Evolutionary conservation across 2,329 filamentous ascomycete genomes (phyloP), one percentile per base, ranked within the genome.

Genomic region (Neophaeococcomyces aloes): DNA sequence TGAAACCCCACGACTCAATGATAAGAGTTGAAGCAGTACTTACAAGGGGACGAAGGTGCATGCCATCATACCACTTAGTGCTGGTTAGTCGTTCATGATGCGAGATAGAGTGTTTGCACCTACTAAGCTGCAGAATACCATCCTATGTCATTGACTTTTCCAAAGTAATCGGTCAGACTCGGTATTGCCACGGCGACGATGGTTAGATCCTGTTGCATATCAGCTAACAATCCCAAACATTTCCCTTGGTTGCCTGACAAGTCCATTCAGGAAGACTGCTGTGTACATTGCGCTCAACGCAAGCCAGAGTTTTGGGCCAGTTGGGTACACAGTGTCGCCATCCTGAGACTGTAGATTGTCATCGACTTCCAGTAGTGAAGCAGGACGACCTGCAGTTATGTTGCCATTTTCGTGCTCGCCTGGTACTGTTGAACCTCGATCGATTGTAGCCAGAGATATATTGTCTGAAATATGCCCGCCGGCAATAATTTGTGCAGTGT

Each of bases 141-240:
- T 14, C 57, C 58, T 4, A 60, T 53, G 29, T 60, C 54, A 4
- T 52, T 39, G 25, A 59, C 45, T 2, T 53, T 53, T 29, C 56
- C 48, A 43, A 60, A 60, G 29, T 58, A 40, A 32, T 57, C 35
- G 1, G 56, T 54, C n/a, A 41, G 17, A 19, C 13, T n/a, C 1
- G 34, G 46, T 8, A 48, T 17, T 11, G 43, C 35, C 4, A 36
- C 43, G 3, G 43, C 43, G 2, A 47, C 44, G n/a, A 44, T 42
- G 3, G 38, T 31, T 15, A 43, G 4, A 19, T 44, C 38, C 18
- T 27, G 11, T 7, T 7, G 7, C 7, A 14, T 3, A n/a, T 14
- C 18, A 17, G 29, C 7, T 7, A 13, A 27, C 11, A 14, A 15
- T 21, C 23, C 13, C 25, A 6, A 7, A 18, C 14, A 10, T 15